A percentile compares a stretch with the other conserved stretches of the same genome.
phyloP scores from a whole-genome alignment of 768 basidiomycete species.

The Kwoniella botswanensis region DNA sequence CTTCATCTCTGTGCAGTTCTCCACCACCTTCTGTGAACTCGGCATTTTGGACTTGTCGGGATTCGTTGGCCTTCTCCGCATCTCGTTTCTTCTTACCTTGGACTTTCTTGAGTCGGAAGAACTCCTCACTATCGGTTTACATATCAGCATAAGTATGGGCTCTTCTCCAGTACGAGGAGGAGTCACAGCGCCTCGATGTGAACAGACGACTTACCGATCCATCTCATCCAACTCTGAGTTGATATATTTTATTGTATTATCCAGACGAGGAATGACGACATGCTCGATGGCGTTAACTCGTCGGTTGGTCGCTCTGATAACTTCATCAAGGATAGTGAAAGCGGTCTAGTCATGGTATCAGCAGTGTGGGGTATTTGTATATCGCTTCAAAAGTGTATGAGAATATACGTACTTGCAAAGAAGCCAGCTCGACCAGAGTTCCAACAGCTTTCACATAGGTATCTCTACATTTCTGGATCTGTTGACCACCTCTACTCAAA shows the following conservation, averaged over 20 bases:
- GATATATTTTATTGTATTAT: constrained; percentile 98
- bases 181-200: not conserved
- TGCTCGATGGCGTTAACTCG: constrained; percentile 99
- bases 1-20: constrained; percentile 53
- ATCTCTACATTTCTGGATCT: constrained; percentile 91
- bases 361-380: not conserved
- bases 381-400: not conserved
- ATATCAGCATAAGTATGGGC: not conserved
- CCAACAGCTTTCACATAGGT: constrained; percentile 97
- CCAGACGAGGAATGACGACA: constrained; percentile 89
- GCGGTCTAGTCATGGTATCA: constrained; percentile 70
- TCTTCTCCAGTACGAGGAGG: not conserved
- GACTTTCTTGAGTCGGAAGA: constrained; percentile 86
- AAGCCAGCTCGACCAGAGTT: constrained; percentile 95
- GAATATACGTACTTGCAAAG: constrained; percentile 63
- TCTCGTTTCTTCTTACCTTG: constrained; percentile 96
- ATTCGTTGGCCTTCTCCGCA: constrained; percentile 59
- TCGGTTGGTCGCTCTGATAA: constrained; percentile 98
- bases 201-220: constrained; percentile 75
- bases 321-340: constrained; percentile 97
- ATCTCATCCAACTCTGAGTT: constrained; percentile 97
- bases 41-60: constrained; percentile 35
- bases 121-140: constrained; percentile 55
- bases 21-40: constrained; percentile 48
- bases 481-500: constrained; percentile 94